Evolutionary conservation across 1,284 basidiomycete genomes (phyloP), one percentile per base, ranked within the genome.

Genomic region (Ustilago cynodontis): DNA sequence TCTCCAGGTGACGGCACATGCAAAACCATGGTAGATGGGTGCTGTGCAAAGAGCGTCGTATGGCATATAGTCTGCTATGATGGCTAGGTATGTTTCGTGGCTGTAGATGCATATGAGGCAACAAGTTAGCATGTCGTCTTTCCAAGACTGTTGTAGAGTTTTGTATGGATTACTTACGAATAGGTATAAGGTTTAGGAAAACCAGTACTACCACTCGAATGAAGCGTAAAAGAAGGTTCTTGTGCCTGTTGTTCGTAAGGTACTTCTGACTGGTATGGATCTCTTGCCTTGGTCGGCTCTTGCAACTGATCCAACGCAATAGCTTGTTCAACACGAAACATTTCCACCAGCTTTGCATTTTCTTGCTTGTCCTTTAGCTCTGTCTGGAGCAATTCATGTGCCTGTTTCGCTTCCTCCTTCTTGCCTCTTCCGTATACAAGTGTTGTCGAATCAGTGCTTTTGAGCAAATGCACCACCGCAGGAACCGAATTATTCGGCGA

Each of bases 401-500:
- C 53, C 31, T 70, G 33, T 8, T 33, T 20, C 1, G 66, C 71
- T 1, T 67, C 63, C 0, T 39, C 18, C 9, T 31, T 45, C 33
- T 59, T 69, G 9, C 70, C 59, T 1, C 33, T 1, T 9, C 63
- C 43, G 26, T 28, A 51, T 5, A 78, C 13, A 35, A 73, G 56
- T 0, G 51, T 47, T 3, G 37, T 14, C 6, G 65, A 57, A 18
- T 24, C 26, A 6, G 61, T 75, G 3, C 68, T 43, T 24, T 75
- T 70, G 54, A 80, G 31, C 2, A 80, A 65, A 45, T 80, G 78
- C 13, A 57, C 65, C 14, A 72, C 49, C 0, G 78, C 75, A 7
- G 71, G 67, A 1, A 62, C 56, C 29, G 66, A 74, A 59, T 77
- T 80, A 59, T 80, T 78, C 33, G 78, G 78, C 31, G 78, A 78